Percentiles rank a stretch among this genome's conserved stretches.
Evolutionary conservation across 169 alveolate species (phyloP).

Genomic region (Cryptosporidium xiaoi): DNA sequence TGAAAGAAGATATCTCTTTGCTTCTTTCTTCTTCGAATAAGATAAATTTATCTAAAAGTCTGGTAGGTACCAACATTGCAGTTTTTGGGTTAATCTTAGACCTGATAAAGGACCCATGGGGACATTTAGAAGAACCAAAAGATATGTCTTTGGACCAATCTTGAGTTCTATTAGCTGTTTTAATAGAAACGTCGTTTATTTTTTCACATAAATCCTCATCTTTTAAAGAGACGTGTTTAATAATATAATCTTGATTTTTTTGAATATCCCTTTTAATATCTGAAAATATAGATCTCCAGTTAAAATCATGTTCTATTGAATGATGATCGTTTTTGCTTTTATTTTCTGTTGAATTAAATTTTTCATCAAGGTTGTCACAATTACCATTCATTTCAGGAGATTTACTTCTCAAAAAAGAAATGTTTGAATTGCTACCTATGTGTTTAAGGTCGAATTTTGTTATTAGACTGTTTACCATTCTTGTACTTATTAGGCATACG

Average conservation of each 20-base stretch:
- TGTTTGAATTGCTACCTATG: neutral
- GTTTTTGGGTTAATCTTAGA: slow-evolving; percentile 38
- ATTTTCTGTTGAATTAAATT: neutral
- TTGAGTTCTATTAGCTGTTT: slow-evolving; percentile 10
- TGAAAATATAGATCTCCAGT: slow-evolving; percentile 49
- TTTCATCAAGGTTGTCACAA: too few relatives aligned
- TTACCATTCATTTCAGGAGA: neutral
- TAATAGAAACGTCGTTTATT: neutral
- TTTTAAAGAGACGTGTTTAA: too few relatives aligned
- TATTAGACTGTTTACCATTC: slow-evolving; percentile 46
- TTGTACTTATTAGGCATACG: slow-evolving; percentile 52
- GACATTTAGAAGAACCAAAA: slow-evolving; percentile 61
- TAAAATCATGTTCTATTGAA: slow-evolving; percentile 3
- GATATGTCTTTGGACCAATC: slow-evolving; percentile 69
- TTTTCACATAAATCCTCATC: slow-evolving; percentile 12
- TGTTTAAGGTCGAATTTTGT: slow-evolving; percentile 46
- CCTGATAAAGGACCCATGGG: slow-evolving; percentile 42
- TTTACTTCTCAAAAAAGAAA: neutral
- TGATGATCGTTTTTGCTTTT: neutral
- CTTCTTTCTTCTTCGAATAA: slow-evolving; percentile 39
- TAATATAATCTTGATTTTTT: neutral
- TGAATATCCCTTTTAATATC: slow-evolving; percentile 60
- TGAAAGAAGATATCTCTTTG: slow-evolving; percentile 38
- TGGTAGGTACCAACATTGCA: slow-evolving; percentile 16
- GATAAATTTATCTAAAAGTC: slow-evolving; percentile 28